Base-by-base conservation (phyloP, 371 early-diverging fungal species). In the Mucor sp. region DNA sequence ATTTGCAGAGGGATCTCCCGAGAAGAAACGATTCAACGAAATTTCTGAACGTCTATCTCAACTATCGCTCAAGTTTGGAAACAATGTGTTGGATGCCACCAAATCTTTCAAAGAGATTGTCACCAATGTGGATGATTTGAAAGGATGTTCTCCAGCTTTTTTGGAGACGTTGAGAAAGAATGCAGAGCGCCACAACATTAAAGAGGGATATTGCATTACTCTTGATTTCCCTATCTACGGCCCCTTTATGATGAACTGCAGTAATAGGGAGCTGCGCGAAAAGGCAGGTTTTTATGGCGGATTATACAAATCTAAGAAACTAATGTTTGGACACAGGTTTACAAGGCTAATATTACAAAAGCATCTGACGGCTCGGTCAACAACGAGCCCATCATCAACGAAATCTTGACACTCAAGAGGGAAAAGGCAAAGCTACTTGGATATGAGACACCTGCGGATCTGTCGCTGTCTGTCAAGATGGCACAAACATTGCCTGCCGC, bases 221-320 rank as follows among this genome's bases (percentile, higher is more conserved):
- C 61, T 90, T 58, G 90, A 90, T 65, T 79, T 70, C 21, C 88
- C 90, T 6, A 83, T 85, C 33, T 82, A 80, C 60, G 84, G 83
- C 1, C 89, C 90, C 3, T 87, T 90, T 41, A 86, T 90, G 84
- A 87, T 83, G 86, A 87, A 84, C 71, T 87, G 88, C 70, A 77
- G 69, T 32, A 88, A 87, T 66, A 75, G 89, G 25, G 76, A 69
- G 7, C 78, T 90, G 3, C 85, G 90, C 30, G 87, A 87, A 71
- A 74, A 79, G 65, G 87, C 83, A 74, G 53, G 53, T 27, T 53
- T 12, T 53, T 23, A 25, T 5, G 14, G 53, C 9, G 11, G 9
- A 48, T 53, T 11, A 6, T 32, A 27, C n/a, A n/a, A 15, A 33
- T 23, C 19, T 6, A 33, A 14, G 23, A 44, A 32, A 19, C 32